Conservation (phyloP, 345 rosid genomes). For the Boechera retrofracta region DNA sequence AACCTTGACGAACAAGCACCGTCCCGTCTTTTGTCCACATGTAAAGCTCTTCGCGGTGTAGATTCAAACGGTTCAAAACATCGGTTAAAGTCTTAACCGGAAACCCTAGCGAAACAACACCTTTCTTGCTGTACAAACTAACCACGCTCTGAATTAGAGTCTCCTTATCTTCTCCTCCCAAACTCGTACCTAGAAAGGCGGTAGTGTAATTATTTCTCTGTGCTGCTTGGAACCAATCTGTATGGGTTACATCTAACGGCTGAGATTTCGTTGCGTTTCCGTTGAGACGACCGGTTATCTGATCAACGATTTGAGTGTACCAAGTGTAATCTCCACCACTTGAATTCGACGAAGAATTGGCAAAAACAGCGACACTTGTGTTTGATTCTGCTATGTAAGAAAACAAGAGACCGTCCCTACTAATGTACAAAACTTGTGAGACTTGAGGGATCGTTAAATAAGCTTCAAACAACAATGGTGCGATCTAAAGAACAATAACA, state of each 20-base stretch:
- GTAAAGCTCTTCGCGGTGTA: too few species aligned
- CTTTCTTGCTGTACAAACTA: constrained; percentile 40
- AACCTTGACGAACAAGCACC: too few species aligned
- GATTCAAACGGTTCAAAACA: too few species aligned
- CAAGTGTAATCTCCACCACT: constrained; percentile 35
- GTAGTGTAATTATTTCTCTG: not conserved
- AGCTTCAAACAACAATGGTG: constrained; percentile 38
- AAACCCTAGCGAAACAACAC: constrained; percentile 41
- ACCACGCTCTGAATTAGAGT: constrained; percentile 21
- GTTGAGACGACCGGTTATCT: constrained; percentile 26
- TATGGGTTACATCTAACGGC: constrained; percentile 20
- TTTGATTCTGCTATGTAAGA: constrained; percentile 18
- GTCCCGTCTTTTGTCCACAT: too few species aligned
- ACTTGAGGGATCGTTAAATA: constrained; percentile 38
- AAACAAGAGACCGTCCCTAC: constrained; percentile 31
- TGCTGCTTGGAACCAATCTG: constrained; percentile 35
- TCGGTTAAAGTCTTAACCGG: constrained; percentile 7
- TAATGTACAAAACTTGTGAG: constrained; percentile 38
- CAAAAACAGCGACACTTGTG: constrained; percentile 34
- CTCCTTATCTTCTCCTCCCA: constrained; percentile 26
- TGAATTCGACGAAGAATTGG: constrained; percentile 27
- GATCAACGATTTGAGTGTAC: constrained; percentile 44
- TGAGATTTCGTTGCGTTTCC: constrained; percentile 15
- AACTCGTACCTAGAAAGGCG: constrained; percentile 23
- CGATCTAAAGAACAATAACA: constrained; percentile 37